phyloP scores from a whole-genome alignment of 306 rosid species.

The Mucuna pruriens region DNA sequence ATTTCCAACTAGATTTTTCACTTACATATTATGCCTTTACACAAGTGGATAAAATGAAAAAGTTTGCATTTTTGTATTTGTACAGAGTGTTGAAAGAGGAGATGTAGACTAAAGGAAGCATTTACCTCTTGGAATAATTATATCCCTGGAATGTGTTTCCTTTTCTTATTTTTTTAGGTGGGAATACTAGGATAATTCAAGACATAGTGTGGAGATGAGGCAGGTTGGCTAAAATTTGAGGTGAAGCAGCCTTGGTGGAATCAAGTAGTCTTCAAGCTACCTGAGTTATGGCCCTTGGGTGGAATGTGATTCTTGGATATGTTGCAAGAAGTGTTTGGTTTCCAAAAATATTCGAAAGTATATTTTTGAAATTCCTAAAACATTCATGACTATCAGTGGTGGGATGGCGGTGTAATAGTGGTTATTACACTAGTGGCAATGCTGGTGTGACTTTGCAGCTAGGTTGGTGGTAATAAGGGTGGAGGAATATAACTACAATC shows the following conservation, averaged over 20 bases:
- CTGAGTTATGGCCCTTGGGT: neutral
- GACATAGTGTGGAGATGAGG: slow-evolving; percentile 13
- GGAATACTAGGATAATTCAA: neutral
- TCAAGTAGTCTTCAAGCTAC: slow-evolving; percentile 8
- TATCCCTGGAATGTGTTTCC: neutral
- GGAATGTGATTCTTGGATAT: neutral
- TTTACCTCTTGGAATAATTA: neutral
- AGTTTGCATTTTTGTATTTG: slow-evolving; percentile 21
- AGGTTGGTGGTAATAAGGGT: neutral
- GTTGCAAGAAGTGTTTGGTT: neutral
- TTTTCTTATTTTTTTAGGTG: neutral
- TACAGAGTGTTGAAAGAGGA: neutral
- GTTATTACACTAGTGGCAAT: neutral
- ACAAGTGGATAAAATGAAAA: slow-evolving; percentile 28
- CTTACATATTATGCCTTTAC: neutral
- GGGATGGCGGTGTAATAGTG: neutral
- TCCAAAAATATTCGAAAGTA: neutral
- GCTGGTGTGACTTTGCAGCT: neutral
- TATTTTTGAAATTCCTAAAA: neutral
- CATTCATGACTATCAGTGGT: neutral
- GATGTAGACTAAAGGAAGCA: neutral
- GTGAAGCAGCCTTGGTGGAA: neutral
- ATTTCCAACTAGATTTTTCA: neutral
- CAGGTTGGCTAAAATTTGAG: slow-evolving; percentile 5
- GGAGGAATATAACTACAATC: slow-evolving; percentile 6